These are phyloP conservation scores for Elymus sibiricus DNA, from an alignment of 176 grass and related monocot genomes.

Conservation along the genomic window DNA sequence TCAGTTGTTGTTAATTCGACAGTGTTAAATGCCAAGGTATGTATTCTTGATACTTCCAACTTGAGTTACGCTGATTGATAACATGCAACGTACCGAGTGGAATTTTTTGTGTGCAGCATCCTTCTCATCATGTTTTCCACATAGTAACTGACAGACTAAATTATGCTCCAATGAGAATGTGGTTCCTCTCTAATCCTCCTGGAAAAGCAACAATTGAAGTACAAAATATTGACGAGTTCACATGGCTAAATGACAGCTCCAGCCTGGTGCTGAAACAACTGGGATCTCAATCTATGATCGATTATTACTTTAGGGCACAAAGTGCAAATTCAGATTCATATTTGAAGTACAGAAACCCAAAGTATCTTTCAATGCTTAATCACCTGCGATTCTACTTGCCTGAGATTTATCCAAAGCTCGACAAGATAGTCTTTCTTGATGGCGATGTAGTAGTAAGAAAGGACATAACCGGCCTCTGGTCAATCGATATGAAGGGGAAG, in stretches of 20 bases:
- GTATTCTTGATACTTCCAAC: constrained; percentile 8
- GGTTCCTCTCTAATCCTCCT: constrained; percentile 87
- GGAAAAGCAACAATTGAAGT: constrained; percentile 74
- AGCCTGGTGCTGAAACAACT: constrained; percentile 79
- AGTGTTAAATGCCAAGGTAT: constrained; percentile 85
- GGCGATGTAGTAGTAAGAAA: constrained; percentile 87
- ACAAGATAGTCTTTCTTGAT: constrained; percentile 88
- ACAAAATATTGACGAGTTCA: constrained; percentile 75
- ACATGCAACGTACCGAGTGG: constrained; percentile 5
- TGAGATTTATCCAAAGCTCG: constrained; percentile 78
- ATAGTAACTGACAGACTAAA: constrained; percentile 89
- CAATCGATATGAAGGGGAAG: constrained; percentile 74
- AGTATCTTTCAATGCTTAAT: constrained; percentile 89
- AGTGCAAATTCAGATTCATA: constrained; percentile 59
- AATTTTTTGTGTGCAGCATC: constrained; percentile 59
- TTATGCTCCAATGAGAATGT: constrained; percentile 88
- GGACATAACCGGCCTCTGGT: constrained; percentile 75
- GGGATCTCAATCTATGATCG: constrained; percentile 71
- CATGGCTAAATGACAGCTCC: constrained; percentile 82
- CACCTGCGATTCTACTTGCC: constrained; percentile 84
- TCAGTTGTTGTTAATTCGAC: constrained; percentile 89
- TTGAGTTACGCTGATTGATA: constrained; percentile 3
- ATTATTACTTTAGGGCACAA: constrained; percentile 77
- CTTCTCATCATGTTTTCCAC: constrained; percentile 76
- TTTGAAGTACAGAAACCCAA: constrained; percentile 86